These are phyloP conservation scores for Iris pallida DNA, from an alignment of 116 monocot genomes.

Conservation along the genomic window DNA sequence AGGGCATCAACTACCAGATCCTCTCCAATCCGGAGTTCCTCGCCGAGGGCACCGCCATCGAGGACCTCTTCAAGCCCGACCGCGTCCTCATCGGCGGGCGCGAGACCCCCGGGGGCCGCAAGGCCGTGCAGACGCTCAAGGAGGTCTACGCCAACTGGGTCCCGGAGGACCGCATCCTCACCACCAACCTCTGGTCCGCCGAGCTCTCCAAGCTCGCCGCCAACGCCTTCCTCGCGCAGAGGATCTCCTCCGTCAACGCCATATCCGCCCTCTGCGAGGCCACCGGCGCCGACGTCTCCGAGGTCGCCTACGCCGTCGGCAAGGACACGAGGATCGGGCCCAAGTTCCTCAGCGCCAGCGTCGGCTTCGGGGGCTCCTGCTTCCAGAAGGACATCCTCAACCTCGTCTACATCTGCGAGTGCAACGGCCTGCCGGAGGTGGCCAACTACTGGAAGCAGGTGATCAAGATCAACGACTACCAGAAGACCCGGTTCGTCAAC, in stretches of 20 bases:
- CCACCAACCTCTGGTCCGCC: slow-evolving; percentile 36
- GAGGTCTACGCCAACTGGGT: slow-evolving; percentile 36
- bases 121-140: slow-evolving; percentile 25
- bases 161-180: slow-evolving; percentile 26
- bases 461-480: slow-evolving; percentile 41
- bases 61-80: slow-evolving; percentile 31
- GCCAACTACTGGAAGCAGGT: slow-evolving; percentile 40
- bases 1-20: slow-evolving; percentile 37
- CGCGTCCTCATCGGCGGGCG: slow-evolving; percentile 31
- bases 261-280: slow-evolving; percentile 34
- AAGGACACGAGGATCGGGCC: slow-evolving; percentile 31
- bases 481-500: slow-evolving; percentile 35
- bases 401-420: slow-evolving; percentile 37
- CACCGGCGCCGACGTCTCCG: slow-evolving; percentile 25
- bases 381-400: slow-evolving; percentile 39
- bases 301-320: slow-evolving; percentile 31
- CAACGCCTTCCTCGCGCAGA: slow-evolving; percentile 34
- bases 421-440: slow-evolving; percentile 36
- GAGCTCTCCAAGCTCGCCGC: slow-evolving; percentile 38
- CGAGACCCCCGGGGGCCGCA: slow-evolving; percentile 21
- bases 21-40: slow-evolving; percentile 38
- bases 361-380: slow-evolving; percentile 35
- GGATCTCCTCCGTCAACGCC: slow-evolving; percentile 36
- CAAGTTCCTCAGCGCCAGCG: slow-evolving; percentile 34
- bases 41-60: slow-evolving; percentile 30